These are phyloP conservation scores for Sisymbrium altissimum DNA, from an alignment of 345 rosid species.

Conservation along the genomic window DNA sequence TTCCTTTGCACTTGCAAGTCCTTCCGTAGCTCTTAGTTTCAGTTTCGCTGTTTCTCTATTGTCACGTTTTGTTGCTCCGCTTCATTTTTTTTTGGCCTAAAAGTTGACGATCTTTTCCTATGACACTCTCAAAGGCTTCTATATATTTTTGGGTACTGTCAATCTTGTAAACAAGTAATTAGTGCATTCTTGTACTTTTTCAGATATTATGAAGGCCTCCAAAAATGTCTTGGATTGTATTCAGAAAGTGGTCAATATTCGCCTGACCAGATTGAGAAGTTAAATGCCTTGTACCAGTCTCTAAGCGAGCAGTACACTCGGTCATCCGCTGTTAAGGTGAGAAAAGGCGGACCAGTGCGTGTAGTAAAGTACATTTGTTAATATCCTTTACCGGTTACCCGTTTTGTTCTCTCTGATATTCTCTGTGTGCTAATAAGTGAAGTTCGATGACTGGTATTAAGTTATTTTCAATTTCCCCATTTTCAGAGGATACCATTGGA, in stretches of 20 bases:
- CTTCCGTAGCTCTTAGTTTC: not conserved
- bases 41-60: not conserved
- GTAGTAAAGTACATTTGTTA: not conserved
- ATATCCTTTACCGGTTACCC: constrained; percentile 4
- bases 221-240: constrained; percentile 65
- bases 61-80: constrained; percentile 2
- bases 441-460: not conserved
- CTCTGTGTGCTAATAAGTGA: not conserved
- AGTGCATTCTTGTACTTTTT: constrained; percentile 10
- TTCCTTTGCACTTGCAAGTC: constrained; percentile 9
- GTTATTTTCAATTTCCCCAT: constrained; percentile 13
- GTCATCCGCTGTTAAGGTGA: constrained; percentile 98
- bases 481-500: constrained; percentile 93
- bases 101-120: not conserved
- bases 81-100: not conserved
- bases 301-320: constrained; percentile 63
- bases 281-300: constrained; percentile 74
- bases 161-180: constrained; percentile 3
- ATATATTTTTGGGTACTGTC: constrained; percentile 6
- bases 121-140: constrained; percentile 3
- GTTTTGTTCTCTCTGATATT: not conserved
- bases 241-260: constrained; percentile 63
- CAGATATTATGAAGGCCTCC: constrained; percentile 94
- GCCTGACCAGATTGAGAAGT: constrained; percentile 65
- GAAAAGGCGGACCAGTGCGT: constrained; percentile 9